Evolutionary conservation across 1,139 yeast genomes (phyloP).

Genomic region (Pichiaceae sp.): DNA sequence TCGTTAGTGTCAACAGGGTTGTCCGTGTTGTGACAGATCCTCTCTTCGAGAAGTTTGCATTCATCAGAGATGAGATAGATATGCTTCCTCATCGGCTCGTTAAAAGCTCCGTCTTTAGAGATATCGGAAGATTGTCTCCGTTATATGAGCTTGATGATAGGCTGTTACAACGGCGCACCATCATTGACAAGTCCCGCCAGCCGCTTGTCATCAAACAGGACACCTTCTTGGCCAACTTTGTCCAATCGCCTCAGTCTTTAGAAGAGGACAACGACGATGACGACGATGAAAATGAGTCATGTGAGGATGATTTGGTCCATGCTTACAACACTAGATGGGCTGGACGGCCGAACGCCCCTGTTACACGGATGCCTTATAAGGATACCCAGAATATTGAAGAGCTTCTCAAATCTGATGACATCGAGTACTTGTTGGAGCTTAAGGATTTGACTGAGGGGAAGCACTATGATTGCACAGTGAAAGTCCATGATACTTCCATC

Average conservation of each 20-base stretch:
- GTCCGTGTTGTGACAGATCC: slow-evolving; percentile 60
- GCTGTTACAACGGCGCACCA: slow-evolving; percentile 6
- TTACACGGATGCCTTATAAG: neutral
- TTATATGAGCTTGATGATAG: slow-evolving; percentile 17
- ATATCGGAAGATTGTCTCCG: slow-evolving; percentile 45
- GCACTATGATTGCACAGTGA: slow-evolving; percentile 20
- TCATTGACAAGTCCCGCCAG: slow-evolving; percentile 7
- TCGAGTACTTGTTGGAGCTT: slow-evolving; percentile 17
- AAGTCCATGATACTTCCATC: slow-evolving; percentile 13
- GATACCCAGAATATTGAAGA: slow-evolving; percentile 7
- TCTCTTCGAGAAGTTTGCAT: slow-evolving; percentile 58
- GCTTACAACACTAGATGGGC: slow-evolving; percentile 11
- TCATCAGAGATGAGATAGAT: slow-evolving; percentile 57
- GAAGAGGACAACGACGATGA: neutral
- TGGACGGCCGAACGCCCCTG: neutral
- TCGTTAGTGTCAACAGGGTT: slow-evolving; percentile 46
- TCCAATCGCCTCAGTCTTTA: slow-evolving; percentile 4
- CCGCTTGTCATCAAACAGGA: slow-evolving; percentile 2
- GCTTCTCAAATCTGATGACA: slow-evolving; percentile 14
- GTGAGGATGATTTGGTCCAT: neutral
- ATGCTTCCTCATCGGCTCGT: slow-evolving; percentile 40
- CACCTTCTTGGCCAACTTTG: slow-evolving; percentile 12
- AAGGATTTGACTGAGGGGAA: slow-evolving; percentile 16
- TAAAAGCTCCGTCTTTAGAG: slow-evolving; percentile 35
- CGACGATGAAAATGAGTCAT: neutral